Base-by-base conservation (phyloP, 108 stramenopile species). In the Skeletonema grethae region DNA sequence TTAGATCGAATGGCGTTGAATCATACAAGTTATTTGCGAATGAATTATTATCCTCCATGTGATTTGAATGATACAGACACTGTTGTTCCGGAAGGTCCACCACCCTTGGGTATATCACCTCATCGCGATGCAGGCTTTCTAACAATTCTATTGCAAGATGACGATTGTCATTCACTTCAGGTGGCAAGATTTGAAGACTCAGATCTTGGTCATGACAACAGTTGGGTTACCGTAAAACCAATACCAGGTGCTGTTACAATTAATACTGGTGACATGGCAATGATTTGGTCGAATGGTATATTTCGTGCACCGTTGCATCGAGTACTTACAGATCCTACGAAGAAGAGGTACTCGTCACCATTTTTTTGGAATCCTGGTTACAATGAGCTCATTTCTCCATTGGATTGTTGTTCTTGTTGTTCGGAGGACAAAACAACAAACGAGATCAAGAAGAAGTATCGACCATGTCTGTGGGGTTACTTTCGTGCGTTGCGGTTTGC, bases 291-390 rank as follows among this genome's bases (percentile, higher is more conserved):
- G 10, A 96, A 97, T 74, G 95, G 91, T 13, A 59, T 72, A 31
- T 97, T 88, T 76, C 79, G 77, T 56, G 93, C 95, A 31, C 97
- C 97, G 1, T 70, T 94, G 58, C 97, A 97, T 69, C 90, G 95
- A 61, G 97, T 97, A 31, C 86, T 93, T 55, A 91, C 93, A 11
- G 69, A 89, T 60, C 64, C 84, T 24, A 46, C 41, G 11, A 84
- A 80, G 61, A 70, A 72, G 50, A 68, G 97, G 58, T 95, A 93
- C 66, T 95, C 94, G 11, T 93, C 95, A 8, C 97, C 97, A 3
- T 97, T 95, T 75, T 97, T 97, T 70, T 96, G 94, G 68, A 97
- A 97, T 75, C 97, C 97, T 7, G 72, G 85, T 10, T 97, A 93
- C 61, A 76, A 78, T 50, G 62, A 86, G 13, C 36, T 76, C 25